A percentile compares a stretch with the other conserved stretches of the same genome.
These are phyloP conservation scores for Daldinia loculata DNA, from an alignment of 495 filamentous ascomycete genomes.

Conservation along the genomic window DNA sequence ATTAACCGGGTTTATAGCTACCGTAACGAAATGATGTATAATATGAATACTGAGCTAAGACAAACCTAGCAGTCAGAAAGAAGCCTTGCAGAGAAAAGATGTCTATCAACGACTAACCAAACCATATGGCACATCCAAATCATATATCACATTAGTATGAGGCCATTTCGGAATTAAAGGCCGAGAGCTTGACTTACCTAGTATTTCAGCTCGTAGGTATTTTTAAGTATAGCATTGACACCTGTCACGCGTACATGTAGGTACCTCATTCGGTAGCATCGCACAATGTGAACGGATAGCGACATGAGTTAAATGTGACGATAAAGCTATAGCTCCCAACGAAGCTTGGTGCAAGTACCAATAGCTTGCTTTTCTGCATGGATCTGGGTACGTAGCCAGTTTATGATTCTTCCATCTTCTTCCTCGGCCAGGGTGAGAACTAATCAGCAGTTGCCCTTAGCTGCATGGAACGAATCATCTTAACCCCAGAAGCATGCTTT, in stretches of 20 bases:
- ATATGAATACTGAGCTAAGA: neutral
- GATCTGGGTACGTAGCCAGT: neutral
- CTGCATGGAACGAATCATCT: conserved; percentile 16
- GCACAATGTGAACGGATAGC: neutral
- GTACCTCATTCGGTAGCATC: neutral
- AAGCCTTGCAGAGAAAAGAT: neutral
- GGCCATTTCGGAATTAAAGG: neutral
- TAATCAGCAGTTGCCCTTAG: neutral
- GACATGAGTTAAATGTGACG: neutral
- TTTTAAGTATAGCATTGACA: neutral
- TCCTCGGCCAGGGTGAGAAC: neutral
- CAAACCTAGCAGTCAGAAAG: neutral
- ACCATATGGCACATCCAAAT: neutral
- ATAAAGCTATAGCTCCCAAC: neutral
- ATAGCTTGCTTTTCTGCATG: neutral
- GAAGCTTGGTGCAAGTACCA: neutral
- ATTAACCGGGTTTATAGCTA: neutral
- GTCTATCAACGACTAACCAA: neutral
- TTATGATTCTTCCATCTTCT: neutral
- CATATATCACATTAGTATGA: neutral
- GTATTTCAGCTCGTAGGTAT: neutral
- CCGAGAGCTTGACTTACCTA: neutral
- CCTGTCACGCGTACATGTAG: neutral
- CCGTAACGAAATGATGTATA: neutral
- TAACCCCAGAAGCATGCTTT: neutral